Evolutionary conservation across 495 filamentous ascomycete genomes (phyloP).

Genomic region (Xylaria flabelliformis): DNA sequence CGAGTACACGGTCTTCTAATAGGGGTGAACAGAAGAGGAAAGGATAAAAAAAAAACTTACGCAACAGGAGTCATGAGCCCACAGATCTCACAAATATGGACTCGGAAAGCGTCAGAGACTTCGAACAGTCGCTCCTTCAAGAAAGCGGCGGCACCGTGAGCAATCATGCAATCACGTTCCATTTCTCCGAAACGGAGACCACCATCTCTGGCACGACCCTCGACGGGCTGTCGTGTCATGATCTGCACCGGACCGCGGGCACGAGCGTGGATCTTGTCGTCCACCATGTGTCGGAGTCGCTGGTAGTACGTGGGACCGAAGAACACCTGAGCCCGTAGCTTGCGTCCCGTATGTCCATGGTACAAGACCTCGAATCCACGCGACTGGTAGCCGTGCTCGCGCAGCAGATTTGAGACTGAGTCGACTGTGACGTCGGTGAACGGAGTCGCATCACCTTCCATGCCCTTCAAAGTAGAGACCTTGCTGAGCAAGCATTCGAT

Average conservation of each 20-base stretch:
- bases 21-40: too few species aligned
- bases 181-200: constrained; percentile 99
- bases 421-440: constrained; percentile 98
- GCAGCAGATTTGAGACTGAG: constrained; percentile 86
- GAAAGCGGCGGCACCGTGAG: constrained; percentile 94
- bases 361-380: constrained; percentile 99
- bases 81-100: constrained; percentile 98
- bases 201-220: constrained; percentile 96
- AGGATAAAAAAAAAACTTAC: constrained; percentile 64
- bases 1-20: background rate
- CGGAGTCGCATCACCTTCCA: constrained; percentile 95
- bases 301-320: constrained; percentile 99
- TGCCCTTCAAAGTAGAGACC: constrained; percentile 85
- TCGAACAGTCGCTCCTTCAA: constrained; percentile 97
- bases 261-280: constrained; percentile 99
- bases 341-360: constrained; percentile 94
- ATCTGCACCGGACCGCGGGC: constrained; percentile 96
- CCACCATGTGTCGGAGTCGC: constrained; percentile 98
- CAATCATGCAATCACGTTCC: constrained; percentile 99
- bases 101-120: constrained; percentile 96
- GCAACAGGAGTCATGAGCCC: constrained; percentile 98
- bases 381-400: constrained; percentile 91
- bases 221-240: constrained; percentile 95
- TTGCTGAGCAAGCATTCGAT: constrained; percentile 98
- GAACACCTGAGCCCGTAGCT: constrained; percentile 93